Percentiles rank a stretch among this genome's conserved stretches.
These are phyloP conservation scores for Rhizophagus sp. DNA, from an alignment of 192 early-diverging fungal species.

Conservation along the genomic window DNA sequence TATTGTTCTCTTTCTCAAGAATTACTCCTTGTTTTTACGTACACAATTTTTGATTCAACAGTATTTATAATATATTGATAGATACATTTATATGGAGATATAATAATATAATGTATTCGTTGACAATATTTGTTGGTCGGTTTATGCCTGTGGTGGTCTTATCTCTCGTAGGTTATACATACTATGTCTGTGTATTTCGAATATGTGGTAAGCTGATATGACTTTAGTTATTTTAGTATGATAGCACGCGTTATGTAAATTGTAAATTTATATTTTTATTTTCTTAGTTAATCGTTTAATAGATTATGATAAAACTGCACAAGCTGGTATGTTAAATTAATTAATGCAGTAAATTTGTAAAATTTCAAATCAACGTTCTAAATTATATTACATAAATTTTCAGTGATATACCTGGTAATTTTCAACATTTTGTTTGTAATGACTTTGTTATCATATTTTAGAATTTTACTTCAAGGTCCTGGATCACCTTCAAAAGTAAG, in stretches of 20 bases:
- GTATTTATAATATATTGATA: neutral
- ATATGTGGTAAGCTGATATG: constrained; percentile 25
- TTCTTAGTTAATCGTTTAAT: neutral
- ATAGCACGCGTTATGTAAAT: neutral
- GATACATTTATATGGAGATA: neutral
- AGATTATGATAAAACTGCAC: neutral
- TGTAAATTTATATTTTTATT: neutral
- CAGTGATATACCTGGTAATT: constrained; percentile 41
- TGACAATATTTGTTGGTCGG: constrained; percentile 18
- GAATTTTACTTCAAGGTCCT: constrained; percentile 42
- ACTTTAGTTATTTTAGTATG: neutral
- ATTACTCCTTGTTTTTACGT: neutral
- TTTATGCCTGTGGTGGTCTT: constrained; percentile 30
- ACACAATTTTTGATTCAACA: neutral
- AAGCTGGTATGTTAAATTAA: neutral
- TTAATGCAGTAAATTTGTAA: neutral
- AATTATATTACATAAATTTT: neutral
- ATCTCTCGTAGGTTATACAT: constrained; percentile 25
- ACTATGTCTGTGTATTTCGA: constrained; percentile 28
- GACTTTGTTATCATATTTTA: constrained; percentile 44
- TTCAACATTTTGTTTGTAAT: constrained; percentile 39
- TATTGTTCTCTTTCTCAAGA: too few relatives aligned
- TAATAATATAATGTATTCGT: constrained; percentile 21
- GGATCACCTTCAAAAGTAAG: constrained; percentile 49
- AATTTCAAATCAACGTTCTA: neutral